A percentile compares a stretch with the other conserved stretches of the same genome.
These are phyloP conservation scores for California macrophylla DNA, from an alignment of 441 rosid species.

Conservation along the genomic window DNA sequence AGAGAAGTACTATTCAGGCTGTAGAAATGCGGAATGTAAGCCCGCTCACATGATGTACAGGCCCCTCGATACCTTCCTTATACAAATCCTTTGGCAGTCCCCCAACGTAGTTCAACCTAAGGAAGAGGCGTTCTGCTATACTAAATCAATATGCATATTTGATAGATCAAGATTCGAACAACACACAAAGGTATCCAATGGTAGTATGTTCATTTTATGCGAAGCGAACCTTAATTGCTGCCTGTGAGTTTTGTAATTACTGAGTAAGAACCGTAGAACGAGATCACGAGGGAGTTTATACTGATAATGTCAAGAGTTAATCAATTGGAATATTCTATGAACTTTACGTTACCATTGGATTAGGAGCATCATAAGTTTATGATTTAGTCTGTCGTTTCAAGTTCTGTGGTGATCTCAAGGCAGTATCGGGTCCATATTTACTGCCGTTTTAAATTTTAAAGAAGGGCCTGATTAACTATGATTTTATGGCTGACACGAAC, in stretches of 20 bases:
- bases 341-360: too few relatives aligned
- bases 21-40: not conserved
- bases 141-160: not conserved
- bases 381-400: too few relatives aligned
- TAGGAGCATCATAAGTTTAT: too few relatives aligned
- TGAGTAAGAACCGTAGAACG: too few relatives aligned
- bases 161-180: not conserved
- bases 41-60: not conserved
- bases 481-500: too few relatives aligned
- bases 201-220: not conserved
- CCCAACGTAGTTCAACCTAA: not conserved
- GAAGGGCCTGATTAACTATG: too few relatives aligned
- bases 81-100: not conserved
- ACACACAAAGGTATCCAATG: not conserved
- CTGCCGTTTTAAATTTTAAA: too few relatives aligned
- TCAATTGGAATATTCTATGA: too few relatives aligned
- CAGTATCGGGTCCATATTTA: too few relatives aligned
- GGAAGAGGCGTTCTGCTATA: not conserved
- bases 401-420: too few relatives aligned
- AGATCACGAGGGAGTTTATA: too few relatives aligned
- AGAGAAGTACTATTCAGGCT: slow-evolving; percentile 25
- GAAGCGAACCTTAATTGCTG: not conserved
- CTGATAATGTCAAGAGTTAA: too few relatives aligned
- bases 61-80: not conserved
- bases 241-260: not conserved